These are phyloP conservation scores for Herpetomonas muscarum DNA, from an alignment of 208 protist species.

Conservation along the genomic window DNA sequence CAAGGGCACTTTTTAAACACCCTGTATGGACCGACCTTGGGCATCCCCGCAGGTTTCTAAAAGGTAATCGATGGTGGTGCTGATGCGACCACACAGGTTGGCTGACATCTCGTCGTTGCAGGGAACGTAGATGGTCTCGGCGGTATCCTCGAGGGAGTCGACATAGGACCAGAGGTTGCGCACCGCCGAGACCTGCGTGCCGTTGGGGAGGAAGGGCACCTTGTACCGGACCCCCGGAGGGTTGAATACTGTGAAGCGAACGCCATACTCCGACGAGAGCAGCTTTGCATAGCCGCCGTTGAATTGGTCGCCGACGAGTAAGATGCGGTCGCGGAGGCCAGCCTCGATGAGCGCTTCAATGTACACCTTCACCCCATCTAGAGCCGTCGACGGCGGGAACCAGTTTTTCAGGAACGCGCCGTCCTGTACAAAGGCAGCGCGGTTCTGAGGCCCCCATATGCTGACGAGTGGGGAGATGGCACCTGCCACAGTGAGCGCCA, in stretches of 20 bases:
- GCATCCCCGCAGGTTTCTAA: slow-evolving; percentile 57
- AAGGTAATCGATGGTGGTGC: slow-evolving; percentile 53
- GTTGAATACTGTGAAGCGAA: slow-evolving; percentile 80
- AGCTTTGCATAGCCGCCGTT: slow-evolving; percentile 88
- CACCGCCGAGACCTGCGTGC: slow-evolving; percentile 52
- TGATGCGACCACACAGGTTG: slow-evolving; percentile 63
- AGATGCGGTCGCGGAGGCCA: slow-evolving; percentile 31
- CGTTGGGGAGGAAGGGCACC: slow-evolving; percentile 15
- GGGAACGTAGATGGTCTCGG: slow-evolving; percentile 43
- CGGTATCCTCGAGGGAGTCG: slow-evolving; percentile 70
- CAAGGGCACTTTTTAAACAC: slow-evolving; percentile 4
- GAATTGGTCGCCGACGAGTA: slow-evolving; percentile 83
- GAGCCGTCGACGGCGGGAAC: slow-evolving; percentile 48
- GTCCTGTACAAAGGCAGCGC: slow-evolving; percentile 44
- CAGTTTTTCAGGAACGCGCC: slow-evolving; percentile 61
- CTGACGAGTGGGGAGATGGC: slow-evolving; percentile 64
- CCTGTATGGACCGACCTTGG: slow-evolving; percentile 23
- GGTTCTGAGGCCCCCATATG: slow-evolving; percentile 66
- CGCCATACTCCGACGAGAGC: slow-evolving; percentile 36
- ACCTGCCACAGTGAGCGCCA: slow-evolving; percentile 61
- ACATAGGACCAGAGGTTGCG: slow-evolving; percentile 72
- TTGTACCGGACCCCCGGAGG: slow-evolving; percentile 70
- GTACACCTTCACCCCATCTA: slow-evolving; percentile 50
- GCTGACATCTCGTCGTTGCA: slow-evolving; percentile 47
- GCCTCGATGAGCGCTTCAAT: slow-evolving; percentile 34